These are phyloP conservation scores for Globisporangium cylindrosporum DNA, from an alignment of 352 stramenopile genomes.

Conservation along the genomic window DNA sequence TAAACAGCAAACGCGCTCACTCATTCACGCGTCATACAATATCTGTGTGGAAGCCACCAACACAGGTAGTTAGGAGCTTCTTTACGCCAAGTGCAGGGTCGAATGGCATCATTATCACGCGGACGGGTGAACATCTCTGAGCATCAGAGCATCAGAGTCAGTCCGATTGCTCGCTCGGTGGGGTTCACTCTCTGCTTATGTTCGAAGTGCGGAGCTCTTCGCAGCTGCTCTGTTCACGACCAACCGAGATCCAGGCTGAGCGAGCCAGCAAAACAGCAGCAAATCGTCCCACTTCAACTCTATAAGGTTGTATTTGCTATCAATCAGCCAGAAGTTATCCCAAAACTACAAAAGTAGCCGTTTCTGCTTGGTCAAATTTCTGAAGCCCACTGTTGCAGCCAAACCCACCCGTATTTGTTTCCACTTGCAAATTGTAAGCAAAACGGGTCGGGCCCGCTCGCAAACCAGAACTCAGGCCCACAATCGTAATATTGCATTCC, in stretches of 20 bases:
- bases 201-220: neutral
- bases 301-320: too few relatives aligned
- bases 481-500: neutral
- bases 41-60: too few relatives aligned
- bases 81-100: too few relatives aligned
- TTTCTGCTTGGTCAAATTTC: constrained; percentile 4
- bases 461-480: neutral
- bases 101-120: too few relatives aligned
- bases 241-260: neutral
- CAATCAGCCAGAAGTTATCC: neutral
- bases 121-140: too few relatives aligned
- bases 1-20: too few relatives aligned
- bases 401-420: neutral
- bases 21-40: too few relatives aligned
- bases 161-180: neutral
- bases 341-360: neutral
- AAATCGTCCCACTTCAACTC: neutral
- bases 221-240: neutral
- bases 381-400: constrained; percentile 1
- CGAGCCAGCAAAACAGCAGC: neutral
- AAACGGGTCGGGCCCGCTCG: neutral
- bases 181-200: neutral
- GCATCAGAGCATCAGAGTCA: neutral
- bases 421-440: neutral
- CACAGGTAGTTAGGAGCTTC: too few relatives aligned